Evolutionary conservation across 129 eudicot species (phyloP), one percentile per base, ranked within the genome.

Genomic region (Pulicaria dysenterica): DNA sequence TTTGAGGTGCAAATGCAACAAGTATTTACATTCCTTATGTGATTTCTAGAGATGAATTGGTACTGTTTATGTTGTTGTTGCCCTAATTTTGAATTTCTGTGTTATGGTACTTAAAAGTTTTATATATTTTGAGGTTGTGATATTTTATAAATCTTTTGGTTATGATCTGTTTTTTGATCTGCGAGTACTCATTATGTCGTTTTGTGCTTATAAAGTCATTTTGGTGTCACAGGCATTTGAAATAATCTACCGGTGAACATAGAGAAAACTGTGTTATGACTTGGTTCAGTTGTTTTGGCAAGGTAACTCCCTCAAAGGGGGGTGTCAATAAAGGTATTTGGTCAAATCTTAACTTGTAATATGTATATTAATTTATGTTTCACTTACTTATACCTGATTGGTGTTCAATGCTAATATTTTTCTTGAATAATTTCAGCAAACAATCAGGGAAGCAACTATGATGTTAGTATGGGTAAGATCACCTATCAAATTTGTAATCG

Each of bases 201-300:
- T 42, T 48, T 60, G 43, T 63, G 49, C 14, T 46, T 47, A 39
- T 41, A 53, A 73, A 70, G 43, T 69, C 64, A 46, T 7, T 54
- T 57, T 59, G 72, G 61, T 75, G 34, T 60, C 67, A 67, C 53
- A 66, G 82, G 77, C 59, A 38, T 42, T 67, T 46, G 64, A 40
- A 6, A 17, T 16, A 51, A 47, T 44, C 36, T 67, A n/a, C 38
- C 41, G n/a, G 74, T 73, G 74, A 59, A 71, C 74, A 48, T 70
- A 63, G 45, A 76, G 47, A 13, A 73, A 15, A 43, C 64, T 63
- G 67, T 70, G 66, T 50, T 38, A 86, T 83, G 90, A 58, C 63
- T 79, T 82, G 79, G 47, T 91, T 88, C 61, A 39, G 79, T 82
- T 67, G 91, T 71, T 86, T 82, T 12, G 58, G 84, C 67, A 80